Evolutionary conservation across 208 protist genomes (phyloP).

Genomic region (Porcisia hertigi): DNA sequence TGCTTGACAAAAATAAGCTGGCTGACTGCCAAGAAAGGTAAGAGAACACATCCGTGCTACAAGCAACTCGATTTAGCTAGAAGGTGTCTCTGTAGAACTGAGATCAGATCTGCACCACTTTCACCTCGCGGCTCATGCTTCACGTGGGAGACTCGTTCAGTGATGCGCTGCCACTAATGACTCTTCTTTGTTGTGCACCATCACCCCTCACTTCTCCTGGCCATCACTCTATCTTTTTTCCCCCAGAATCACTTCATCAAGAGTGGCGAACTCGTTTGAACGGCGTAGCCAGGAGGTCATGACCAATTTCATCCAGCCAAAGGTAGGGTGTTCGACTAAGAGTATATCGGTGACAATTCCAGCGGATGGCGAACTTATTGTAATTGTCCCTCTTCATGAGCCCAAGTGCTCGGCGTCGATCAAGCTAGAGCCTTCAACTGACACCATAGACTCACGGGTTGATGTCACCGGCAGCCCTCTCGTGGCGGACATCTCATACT

Average conservation of each 20-base stretch:
- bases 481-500: constrained; percentile 66
- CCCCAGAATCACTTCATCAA: background rate
- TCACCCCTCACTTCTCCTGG: background rate
- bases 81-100: background rate
- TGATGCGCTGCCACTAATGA: background rate
- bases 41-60: background rate
- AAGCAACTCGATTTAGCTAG: background rate
- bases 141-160: background rate
- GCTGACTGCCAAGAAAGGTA: too few relatives aligned
- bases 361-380: constrained; percentile 59
- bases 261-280: background rate
- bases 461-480: constrained; percentile 74
- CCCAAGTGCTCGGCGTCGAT: constrained; percentile 52
- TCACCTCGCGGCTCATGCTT: background rate
- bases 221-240: background rate
- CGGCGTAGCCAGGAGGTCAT: background rate
- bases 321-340: constrained; percentile 1
- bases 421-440: constrained; percentile 43
- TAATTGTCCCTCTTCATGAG: constrained; percentile 55
- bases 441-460: constrained; percentile 54
- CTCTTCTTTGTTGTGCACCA: background rate
- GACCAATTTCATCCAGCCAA: constrained; percentile 9
- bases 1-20: background rate
- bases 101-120: background rate
- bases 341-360: constrained; percentile 31